Evolutionary conservation across 805 yeast genomes (phyloP).

Genomic region (Candida maltosa): DNA sequence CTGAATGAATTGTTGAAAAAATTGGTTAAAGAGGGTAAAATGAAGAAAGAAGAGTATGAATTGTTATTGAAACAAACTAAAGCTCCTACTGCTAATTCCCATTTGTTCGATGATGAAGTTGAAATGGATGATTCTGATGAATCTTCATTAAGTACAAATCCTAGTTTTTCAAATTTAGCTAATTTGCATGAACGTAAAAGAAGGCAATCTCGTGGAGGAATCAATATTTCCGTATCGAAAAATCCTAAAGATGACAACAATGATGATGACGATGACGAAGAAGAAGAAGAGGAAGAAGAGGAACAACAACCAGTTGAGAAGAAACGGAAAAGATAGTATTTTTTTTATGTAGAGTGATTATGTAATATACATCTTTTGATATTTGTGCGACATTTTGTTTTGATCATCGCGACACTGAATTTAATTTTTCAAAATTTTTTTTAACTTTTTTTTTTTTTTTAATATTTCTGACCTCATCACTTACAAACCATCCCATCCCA

Average conservation of each 20-base stretch:
- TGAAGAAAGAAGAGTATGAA: constrained; percentile 29
- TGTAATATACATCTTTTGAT: neutral
- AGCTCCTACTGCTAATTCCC: constrained; percentile 27
- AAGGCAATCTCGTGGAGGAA: constrained; percentile 27
- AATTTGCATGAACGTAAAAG: constrained; percentile 14
- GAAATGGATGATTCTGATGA: constrained; percentile 15
- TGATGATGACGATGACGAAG: neutral
- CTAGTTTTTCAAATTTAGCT: constrained; percentile 7
- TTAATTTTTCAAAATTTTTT: neutral
- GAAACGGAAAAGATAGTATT: constrained; percentile 2
- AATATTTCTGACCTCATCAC: neutral
- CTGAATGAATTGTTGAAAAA: constrained; percentile 33
- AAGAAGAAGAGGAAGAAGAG: too few relatives aligned
- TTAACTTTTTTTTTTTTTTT: neutral
- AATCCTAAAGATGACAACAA: constrained; percentile 2
- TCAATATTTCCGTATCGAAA: constrained; percentile 12
- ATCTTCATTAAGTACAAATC: constrained; percentile 4
- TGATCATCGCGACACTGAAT: neutral
- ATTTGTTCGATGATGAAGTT: constrained; percentile 39
- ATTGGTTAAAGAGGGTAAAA: constrained; percentile 29
- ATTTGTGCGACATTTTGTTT: neutral
- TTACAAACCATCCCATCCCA: neutral
- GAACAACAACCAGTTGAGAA: constrained; percentile 1
- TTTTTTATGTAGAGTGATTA: neutral
- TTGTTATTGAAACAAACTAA: constrained; percentile 30